A percentile compares a stretch with the other conserved stretches of the same genome.
phyloP scores from a whole-genome alignment of 1,139 yeast species.

The Scheffersomyces illinoinensis region DNA sequence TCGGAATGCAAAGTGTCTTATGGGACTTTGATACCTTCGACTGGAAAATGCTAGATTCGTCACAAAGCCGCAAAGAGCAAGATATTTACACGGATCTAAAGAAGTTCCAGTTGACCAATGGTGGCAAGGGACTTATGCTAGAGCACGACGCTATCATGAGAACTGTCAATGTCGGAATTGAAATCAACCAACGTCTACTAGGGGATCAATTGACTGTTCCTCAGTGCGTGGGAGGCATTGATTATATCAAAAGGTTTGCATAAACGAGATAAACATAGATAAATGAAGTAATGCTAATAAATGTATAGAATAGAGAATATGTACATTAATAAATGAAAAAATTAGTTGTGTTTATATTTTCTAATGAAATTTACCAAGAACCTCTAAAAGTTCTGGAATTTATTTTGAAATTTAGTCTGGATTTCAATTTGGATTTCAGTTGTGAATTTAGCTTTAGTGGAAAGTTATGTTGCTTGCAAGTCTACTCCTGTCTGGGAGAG shows the following conservation, averaged over 20 bases:
- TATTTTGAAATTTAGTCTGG: too few species aligned
- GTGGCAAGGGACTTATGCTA: slow-evolving; percentile 62
- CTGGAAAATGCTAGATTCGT: slow-evolving; percentile 67
- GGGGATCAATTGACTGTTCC: slow-evolving; percentile 69
- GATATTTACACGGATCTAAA: slow-evolving; percentile 57
- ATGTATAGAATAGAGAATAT: not conserved
- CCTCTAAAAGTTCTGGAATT: not conserved
- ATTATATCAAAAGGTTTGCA: slow-evolving; percentile 37
- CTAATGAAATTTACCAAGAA: not conserved
- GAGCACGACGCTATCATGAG: slow-evolving; percentile 77
- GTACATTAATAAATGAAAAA: not conserved
- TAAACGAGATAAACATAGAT: slow-evolving; percentile 1
- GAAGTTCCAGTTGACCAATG: slow-evolving; percentile 45
- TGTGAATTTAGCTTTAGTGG: too few species aligned
- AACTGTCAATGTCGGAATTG: slow-evolving; percentile 71
- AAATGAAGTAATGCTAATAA: not conserved
- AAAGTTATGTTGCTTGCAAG: too few species aligned
- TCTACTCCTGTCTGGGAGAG: too few species aligned
- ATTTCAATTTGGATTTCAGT: too few species aligned
- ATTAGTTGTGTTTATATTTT: too few species aligned
- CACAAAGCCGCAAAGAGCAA: slow-evolving; percentile 22
- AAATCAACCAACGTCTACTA: slow-evolving; percentile 48
- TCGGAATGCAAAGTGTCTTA: slow-evolving; percentile 83
- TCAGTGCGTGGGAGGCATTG: slow-evolving; percentile 72
- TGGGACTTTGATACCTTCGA: slow-evolving; percentile 95